Evolutionary conservation across 768 basidiomycete species (phyloP).

Genomic region (Phaeotremella skinneri): DNA sequence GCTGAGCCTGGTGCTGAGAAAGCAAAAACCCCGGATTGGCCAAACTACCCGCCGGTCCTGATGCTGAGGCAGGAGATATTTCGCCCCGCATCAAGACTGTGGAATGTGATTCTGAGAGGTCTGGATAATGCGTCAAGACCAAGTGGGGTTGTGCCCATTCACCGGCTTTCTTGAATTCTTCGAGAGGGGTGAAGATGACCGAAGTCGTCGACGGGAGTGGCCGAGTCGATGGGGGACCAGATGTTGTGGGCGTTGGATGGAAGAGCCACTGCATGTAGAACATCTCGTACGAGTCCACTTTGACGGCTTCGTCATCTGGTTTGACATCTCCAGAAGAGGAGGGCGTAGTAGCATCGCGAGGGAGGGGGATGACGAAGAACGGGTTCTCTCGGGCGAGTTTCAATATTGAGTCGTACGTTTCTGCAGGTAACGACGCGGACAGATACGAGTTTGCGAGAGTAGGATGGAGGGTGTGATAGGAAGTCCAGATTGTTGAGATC

Average conservation of each 20-base stretch:
- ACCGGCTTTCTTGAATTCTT: constrained; percentile 83
- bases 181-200: constrained; percentile 84
- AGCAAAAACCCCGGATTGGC: constrained; percentile 52
- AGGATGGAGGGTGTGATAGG: constrained; percentile 79
- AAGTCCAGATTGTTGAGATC: constrained; percentile 79
- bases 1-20: constrained; percentile 76
- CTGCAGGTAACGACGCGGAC: constrained; percentile 74
- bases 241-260: constrained; percentile 66
- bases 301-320: constrained; percentile 59
- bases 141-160: constrained; percentile 88
- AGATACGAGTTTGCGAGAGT: constrained; percentile 77
- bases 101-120: constrained; percentile 73
- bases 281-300: constrained; percentile 52
- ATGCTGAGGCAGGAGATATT: constrained; percentile 62
- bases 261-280: constrained; percentile 89
- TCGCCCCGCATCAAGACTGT: constrained; percentile 86
- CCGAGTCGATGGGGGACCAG: constrained; percentile 54
- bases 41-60: constrained; percentile 19
- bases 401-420: constrained; percentile 70
- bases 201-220: constrained; percentile 62
- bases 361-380: constrained; percentile 77
- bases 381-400: constrained; percentile 65
- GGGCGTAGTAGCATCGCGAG: constrained; percentile 55
- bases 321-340: constrained; percentile 49
- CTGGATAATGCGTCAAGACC: constrained; percentile 86